These are phyloP conservation scores for Cardamine chenopodiifolia DNA, from an alignment of 345 rosid genomes.

Conservation along the genomic window DNA sequence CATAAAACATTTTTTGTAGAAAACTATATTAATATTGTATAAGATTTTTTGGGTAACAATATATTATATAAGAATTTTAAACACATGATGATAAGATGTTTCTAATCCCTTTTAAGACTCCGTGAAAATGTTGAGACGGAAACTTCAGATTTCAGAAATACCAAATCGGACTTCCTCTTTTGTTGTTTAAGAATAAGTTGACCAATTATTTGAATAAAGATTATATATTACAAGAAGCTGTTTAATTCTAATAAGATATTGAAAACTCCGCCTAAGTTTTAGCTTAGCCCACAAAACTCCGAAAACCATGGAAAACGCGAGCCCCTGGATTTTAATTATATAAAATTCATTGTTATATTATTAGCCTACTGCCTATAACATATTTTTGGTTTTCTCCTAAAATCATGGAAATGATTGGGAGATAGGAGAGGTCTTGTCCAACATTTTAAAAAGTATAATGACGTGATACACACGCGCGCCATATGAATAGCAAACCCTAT, in stretches of 20 bases:
- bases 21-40: no score
- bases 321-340: constrained; percentile 8
- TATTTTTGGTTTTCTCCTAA: constrained; percentile 35
- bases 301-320: constrained; percentile 25
- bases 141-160: neutral
- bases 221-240: neutral
- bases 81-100: neutral
- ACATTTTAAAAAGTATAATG: neutral
- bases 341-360: neutral
- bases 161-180: neutral
- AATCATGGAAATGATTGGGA: constrained; percentile 35
- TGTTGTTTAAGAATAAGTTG: neutral
- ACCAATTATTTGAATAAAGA: neutral
- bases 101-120: neutral
- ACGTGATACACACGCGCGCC: constrained; percentile 29
- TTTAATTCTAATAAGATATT: neutral
- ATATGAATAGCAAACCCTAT: constrained; percentile 11
- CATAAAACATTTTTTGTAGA: no score
- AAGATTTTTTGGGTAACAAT: no score
- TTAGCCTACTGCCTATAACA: neutral
- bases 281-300: constrained; percentile 17
- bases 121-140: neutral
- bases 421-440: neutral
- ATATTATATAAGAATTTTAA: neutral
- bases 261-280: neutral